Base-by-base conservation (phyloP, 441 rosid species). In the Populus hybrid region DNA sequence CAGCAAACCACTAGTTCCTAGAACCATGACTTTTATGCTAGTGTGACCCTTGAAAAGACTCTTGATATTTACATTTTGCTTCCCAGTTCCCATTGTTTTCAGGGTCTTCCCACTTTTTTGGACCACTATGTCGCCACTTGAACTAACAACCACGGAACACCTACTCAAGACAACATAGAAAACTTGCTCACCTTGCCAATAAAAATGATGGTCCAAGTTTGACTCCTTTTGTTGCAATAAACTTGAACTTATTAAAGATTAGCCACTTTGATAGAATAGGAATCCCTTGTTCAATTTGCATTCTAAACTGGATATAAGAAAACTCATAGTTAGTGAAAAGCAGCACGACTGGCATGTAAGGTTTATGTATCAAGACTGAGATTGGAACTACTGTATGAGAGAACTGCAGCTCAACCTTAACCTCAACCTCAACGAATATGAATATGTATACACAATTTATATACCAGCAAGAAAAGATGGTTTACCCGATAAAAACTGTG, bases 201-300 rank as follows among this genome's bases (percentile, higher is more conserved):
- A 95, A 89, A 85, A 93, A 91, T 69, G 97, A 88, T 7, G 97
- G 96, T 65, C 98, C 98, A 73, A 95, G 76, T 80, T 92, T 91
- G 80, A 92, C 80, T 74, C 99, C 99, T 81, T 90, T 92, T 35
- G 95, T 91, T 69, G 93, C 95, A 4, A 87, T 82, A 81, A 93
- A 90, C 83, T 93, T 95, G 87, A 95, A 93, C 67, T 93, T 89
- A 73, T 95, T 95, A 86, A 95, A 95, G 84, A 92, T 90, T 76
- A 91, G 86, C 97, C 99, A 95, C 87, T 85, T 93, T n/a, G 97
- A 90, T 38, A 93, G 86, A 86, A 93, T 90, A 8, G 98, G 99
- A 84, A 93, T 89, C 71, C 98, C 98, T 87, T 95, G 99, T 80
- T 95, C 99, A 81, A 92, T 91, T 86, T 89, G 94, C 90, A 93